These are phyloP conservation scores for Euphorbia corollata DNA, from an alignment of 441 rosid species.

Conservation along the genomic window DNA sequence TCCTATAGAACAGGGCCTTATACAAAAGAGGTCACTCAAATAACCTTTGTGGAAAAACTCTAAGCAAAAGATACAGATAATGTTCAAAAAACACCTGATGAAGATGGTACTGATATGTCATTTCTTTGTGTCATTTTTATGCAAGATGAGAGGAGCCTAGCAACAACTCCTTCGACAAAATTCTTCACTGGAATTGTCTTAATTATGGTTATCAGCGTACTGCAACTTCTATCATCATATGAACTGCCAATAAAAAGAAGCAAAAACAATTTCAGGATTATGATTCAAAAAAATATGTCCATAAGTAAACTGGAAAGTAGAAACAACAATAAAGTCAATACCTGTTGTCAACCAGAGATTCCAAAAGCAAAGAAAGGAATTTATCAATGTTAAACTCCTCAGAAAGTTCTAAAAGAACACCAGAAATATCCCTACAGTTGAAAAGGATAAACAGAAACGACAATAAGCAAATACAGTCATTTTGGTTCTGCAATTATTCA, in stretches of 20 bases:
- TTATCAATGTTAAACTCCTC: constrained; percentile 70
- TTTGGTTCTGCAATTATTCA: neutral
- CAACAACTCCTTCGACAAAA: constrained; percentile 48
- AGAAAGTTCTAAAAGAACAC: constrained; percentile 57
- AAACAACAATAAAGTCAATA: constrained; percentile 25
- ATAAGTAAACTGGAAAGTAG: constrained; percentile 11
- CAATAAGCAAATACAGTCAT: constrained; percentile 4
- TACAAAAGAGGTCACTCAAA: constrained; percentile 1
- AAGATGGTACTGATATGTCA: constrained; percentile 34
- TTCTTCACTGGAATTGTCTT: constrained; percentile 56
- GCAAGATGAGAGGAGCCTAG: constrained; percentile 57
- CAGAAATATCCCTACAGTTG: constrained; percentile 53
- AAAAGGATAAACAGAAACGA: constrained; percentile 13
- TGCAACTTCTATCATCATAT: constrained; percentile 46
- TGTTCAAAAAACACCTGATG: constrained; percentile 42
- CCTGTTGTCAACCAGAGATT: constrained; percentile 66
- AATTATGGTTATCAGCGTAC: constrained; percentile 50
- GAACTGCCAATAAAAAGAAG: constrained; percentile 44
- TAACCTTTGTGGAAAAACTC: neutral
- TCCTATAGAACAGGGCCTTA: neutral
- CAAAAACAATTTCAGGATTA: constrained; percentile 22
- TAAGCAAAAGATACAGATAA: neutral
- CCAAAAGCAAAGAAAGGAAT: constrained; percentile 60
- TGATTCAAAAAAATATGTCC: constrained; percentile 12
- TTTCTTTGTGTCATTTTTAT: constrained; percentile 49